Evolutionary conservation across 2,329 filamentous ascomycete genomes (phyloP), one percentile per base, ranked within the genome.

Genomic region (Colletotrichum musae): DNA sequence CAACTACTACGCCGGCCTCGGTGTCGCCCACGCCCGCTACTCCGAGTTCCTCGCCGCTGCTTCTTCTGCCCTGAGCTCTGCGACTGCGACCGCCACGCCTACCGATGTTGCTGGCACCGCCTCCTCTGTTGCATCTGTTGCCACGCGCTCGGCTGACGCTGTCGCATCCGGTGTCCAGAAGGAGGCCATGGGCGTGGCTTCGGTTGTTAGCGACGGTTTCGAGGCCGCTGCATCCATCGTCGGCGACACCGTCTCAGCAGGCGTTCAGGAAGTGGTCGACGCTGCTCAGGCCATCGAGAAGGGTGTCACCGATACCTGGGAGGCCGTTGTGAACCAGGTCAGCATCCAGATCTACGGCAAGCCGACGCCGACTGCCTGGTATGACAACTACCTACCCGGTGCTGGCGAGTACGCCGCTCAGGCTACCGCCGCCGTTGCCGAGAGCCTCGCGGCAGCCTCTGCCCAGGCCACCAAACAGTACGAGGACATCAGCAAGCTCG

Each of bases 1-100:
- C 73, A 87, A 89, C 75, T 95, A 95, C 79, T 95, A 94, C 74
- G 92, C 94, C 72, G 93, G 91, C 12, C 80, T 96, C 26, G 94
- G 94, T 32, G 79, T 94, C 52, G 94, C 94, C 1, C 92, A 97
- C 75, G 93, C 91, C 51, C 89, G 91, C 45, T 96, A 96, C 78
- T 90, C 91, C 5, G 91, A 91, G 58, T 95, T 96, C 75, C 72
- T 96, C 2, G 85, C 86, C 13, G 90, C 91, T 5, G 93, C 93
- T 7, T 94, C 92, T 10, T 89, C 87, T 43, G 93, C 91, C 21
- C 83, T 94, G 48, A 91, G 89, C 64, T 85, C 84, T 2, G 70
- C 86, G 47, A 88, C 86, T 1, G 89, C 89, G 6, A 88, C 89
- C 12, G 88, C 90, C 16, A 91, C 88, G 0, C 86, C 89, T 2